Conservation (phyloP, 805 yeast species). For the Lipomyces kockii region DNA sequence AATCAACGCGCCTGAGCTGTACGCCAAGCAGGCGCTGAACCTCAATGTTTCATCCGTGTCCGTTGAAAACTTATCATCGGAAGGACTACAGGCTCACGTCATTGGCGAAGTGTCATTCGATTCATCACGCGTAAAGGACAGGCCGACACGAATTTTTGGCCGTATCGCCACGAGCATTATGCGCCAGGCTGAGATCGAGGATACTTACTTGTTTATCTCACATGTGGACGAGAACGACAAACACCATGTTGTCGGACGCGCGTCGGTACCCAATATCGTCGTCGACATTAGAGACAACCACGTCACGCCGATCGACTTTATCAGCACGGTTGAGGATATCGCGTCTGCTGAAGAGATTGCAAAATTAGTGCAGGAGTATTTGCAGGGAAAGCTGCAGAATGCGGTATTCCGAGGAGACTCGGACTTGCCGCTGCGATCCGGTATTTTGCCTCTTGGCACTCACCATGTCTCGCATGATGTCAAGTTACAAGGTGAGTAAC, state of each 20-base stretch:
- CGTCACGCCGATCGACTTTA: slow-evolving; percentile 31
- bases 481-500: slow-evolving; percentile 13
- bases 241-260: slow-evolving; percentile 23
- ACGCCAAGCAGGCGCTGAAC: slow-evolving; percentile 31
- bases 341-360: slow-evolving; percentile 33
- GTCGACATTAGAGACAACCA: slow-evolving; percentile 34
- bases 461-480: slow-evolving; percentile 35
- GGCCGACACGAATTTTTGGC: slow-evolving; percentile 25
- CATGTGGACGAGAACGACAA: slow-evolving; percentile 24
- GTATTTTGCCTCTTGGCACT: slow-evolving; percentile 34
- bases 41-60: slow-evolving; percentile 28
- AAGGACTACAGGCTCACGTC: slow-evolving; percentile 27
- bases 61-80: slow-evolving; percentile 22
- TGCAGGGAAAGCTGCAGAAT: slow-evolving; percentile 20
- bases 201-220: slow-evolving; percentile 26
- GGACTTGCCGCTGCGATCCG: slow-evolving; percentile 30
- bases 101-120: slow-evolving; percentile 32
- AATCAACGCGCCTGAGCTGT: slow-evolving; percentile 22
- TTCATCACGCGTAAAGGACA: slow-evolving; percentile 30
- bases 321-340: slow-evolving; percentile 30
- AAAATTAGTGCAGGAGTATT: slow-evolving; percentile 27
- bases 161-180: slow-evolving; percentile 33
- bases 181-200: slow-evolving; percentile 32
- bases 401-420: slow-evolving; percentile 34
- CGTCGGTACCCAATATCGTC: slow-evolving; percentile 34